Percentiles rank a stretch among this genome's conserved stretches.
Conservation (phyloP, 1,284 basidiomycete species). For the Phylloporus sp. region DNA sequence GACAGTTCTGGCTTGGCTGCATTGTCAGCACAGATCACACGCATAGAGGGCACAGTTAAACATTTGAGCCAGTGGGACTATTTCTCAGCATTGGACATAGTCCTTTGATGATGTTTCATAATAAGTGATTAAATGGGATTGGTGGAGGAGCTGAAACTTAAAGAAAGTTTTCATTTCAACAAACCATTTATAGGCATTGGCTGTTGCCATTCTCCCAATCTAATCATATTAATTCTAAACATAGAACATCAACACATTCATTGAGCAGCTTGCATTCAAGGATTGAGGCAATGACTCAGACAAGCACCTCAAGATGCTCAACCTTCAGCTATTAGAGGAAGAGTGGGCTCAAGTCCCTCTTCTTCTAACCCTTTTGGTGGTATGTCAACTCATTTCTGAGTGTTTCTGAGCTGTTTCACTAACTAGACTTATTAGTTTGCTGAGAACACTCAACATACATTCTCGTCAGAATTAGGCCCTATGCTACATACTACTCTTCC, state of each 20-base stretch:
- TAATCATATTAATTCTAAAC: too few relatives aligned
- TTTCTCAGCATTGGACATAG: background rate
- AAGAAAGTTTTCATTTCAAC: background rate
- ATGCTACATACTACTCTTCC: too few relatives aligned
- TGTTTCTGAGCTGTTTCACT: background rate
- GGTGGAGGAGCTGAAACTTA: background rate
- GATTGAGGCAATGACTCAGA: constrained; percentile 4
- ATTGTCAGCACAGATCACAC: background rate
- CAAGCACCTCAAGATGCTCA: constrained; percentile 8
- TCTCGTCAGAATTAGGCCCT: constrained; percentile 18
- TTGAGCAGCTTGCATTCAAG: too few relatives aligned
- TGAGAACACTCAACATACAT: constrained; percentile 21
- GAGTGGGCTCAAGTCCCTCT: constrained; percentile 19
- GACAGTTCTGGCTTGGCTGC: background rate
- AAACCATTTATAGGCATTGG: constrained; percentile 1
- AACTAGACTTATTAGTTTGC: constrained; percentile 18
- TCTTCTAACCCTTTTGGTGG: constrained; percentile 8
- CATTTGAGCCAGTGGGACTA: background rate
- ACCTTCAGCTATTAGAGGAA: constrained; percentile 2
- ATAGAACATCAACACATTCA: too few relatives aligned
- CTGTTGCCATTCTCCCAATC: too few relatives aligned
- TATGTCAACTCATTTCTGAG: constrained; percentile 6
- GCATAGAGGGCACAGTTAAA: background rate
- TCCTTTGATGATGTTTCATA: background rate
- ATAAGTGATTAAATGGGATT: background rate